Evolutionary conservation across 192 early-diverging fungal species (phyloP), one percentile per base, ranked within the genome.

Genomic region (Coemansia sp.): DNA sequence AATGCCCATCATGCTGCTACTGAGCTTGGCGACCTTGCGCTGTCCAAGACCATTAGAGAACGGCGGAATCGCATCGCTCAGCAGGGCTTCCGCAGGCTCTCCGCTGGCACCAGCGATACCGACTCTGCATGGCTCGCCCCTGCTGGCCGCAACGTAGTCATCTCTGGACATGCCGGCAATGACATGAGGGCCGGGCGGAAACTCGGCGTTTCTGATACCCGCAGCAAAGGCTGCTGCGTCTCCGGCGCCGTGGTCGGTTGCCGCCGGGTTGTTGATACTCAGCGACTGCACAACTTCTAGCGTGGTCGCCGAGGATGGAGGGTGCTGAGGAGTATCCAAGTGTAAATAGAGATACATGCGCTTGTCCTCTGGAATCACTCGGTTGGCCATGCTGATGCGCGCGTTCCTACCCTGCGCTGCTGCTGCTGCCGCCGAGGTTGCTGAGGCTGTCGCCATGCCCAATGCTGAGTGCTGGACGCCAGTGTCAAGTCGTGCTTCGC

Each of bases 341-440:
- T 81, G 79, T 40, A 72, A 37, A 53, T 81, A 81, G n/a, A 81
- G 74, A 36, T 81, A 65, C 79, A 81, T 81, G 44, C 79, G 79
- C 73, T 76, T 81, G 48, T 81, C 79, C 37, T 81, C 73, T 11
- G 60, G 60, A 5, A 69, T 63, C 31, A 73, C 60, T n/a, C 73
- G 65, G 56, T 69, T 72, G 34, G 57, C 64, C 79, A 81, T 76
- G 42, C 53, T 72, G 54, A 68, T 46, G 8, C n/a, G 17, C 16
- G 59, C 29, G 29, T 53, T 62, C 66, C 54, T 51, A 14, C 63
- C 46, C 8, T 54, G 41, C 10, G 68, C 19, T 39, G 61, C 21
- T 35, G 56, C 14, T 1, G 54, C 41, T 21, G 45, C 45, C 19
- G 33, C n/a, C n/a, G n/a, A 34, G 19, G 31, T 46, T 11, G 57